Evolutionary conservation across 306 rosid species (phyloP).

Genomic region (Vachellia collinsii): DNA sequence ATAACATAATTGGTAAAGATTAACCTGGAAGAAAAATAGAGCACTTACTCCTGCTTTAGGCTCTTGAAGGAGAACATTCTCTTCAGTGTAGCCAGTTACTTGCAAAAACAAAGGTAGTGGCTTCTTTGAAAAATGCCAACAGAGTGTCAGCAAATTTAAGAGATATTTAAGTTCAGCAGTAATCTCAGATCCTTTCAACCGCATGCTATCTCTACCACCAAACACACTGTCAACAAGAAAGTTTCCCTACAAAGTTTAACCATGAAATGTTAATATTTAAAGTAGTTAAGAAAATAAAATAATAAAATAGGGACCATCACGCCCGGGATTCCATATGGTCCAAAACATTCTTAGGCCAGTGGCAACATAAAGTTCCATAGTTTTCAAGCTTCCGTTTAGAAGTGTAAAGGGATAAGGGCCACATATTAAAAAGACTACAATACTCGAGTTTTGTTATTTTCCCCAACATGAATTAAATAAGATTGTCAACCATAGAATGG

Average conservation of each 20-base stretch:
- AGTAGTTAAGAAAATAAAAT: not conserved
- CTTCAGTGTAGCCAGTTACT: conserved; percentile 76
- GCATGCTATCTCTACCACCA: conserved; percentile 73
- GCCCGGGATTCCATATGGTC: conserved; percentile 4
- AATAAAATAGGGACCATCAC: not conserved
- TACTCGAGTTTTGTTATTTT: not conserved
- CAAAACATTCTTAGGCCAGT: conserved; percentile 5
- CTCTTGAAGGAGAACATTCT: conserved; percentile 87
- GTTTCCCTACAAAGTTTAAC: conserved; percentile 64
- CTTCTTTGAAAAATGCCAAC: conserved; percentile 96
- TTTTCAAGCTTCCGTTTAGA: no score
- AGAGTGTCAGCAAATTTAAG: conserved; percentile 73
- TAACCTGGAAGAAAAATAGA: conserved; percentile 16
- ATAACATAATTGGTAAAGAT: conserved; percentile 10
- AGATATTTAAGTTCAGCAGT: conserved; percentile 73
- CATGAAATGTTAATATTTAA: conserved; percentile 30
- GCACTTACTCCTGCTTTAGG: conserved; percentile 91
- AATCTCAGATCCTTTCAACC: conserved; percentile 70
- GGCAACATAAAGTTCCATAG: no score
- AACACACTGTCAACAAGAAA: conserved; percentile 75
- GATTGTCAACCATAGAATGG: conserved; percentile 2
- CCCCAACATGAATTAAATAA: not conserved
- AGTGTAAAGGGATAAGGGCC: no score
- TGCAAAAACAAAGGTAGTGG: conserved; percentile 78
- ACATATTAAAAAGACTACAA: no score